phyloP scores from a whole-genome alignment of 805 yeast genomes.

The Ogataea degrootiae region DNA sequence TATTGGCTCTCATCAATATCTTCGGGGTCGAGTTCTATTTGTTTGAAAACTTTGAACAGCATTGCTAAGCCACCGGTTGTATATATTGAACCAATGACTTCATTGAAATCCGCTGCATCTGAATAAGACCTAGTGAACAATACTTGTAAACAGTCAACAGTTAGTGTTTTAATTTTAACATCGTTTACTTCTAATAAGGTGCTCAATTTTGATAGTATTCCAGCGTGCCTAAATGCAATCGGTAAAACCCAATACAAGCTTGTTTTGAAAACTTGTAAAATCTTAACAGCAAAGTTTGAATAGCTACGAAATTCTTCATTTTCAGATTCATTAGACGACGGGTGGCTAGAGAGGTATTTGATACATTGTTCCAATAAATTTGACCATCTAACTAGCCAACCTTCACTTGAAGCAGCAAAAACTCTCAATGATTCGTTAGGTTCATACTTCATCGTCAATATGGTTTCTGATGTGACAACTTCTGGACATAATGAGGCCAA shows the following conservation, averaged over 20 bases:
- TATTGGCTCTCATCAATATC: slow-evolving; percentile 70
- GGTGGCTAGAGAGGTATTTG: slow-evolving; percentile 20
- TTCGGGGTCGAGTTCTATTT: slow-evolving; percentile 57
- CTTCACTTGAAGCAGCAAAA: slow-evolving; percentile 68
- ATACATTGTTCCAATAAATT: slow-evolving; percentile 44
- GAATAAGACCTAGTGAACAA: slow-evolving; percentile 76
- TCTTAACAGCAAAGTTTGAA: slow-evolving; percentile 50
- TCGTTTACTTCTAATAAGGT: slow-evolving; percentile 51
- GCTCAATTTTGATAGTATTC: slow-evolving; percentile 61
- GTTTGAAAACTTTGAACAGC: slow-evolving; percentile 57
- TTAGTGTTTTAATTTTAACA: slow-evolving; percentile 68
- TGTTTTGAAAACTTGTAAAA: slow-evolving; percentile 79
- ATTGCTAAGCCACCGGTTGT: slow-evolving; percentile 67
- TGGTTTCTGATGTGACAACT: slow-evolving; percentile 66
- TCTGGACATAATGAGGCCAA: slow-evolving; percentile 81
- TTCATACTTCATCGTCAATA: slow-evolving; percentile 60
- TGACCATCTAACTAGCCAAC: slow-evolving; percentile 87
- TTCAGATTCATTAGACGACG: slow-evolving; percentile 1
- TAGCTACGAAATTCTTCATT: slow-evolving; percentile 5
- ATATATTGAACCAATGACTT: slow-evolving; percentile 76
- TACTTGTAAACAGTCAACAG: slow-evolving; percentile 87
- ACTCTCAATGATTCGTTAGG: slow-evolving; percentile 56
- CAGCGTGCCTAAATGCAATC: slow-evolving; percentile 59
- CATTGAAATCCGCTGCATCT: slow-evolving; percentile 63
- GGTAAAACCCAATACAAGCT: slow-evolving; percentile 91